These are phyloP conservation scores for Claviceps cyperi DNA, from an alignment of 2,329 filamentous ascomycete species.

Conservation along the genomic window DNA sequence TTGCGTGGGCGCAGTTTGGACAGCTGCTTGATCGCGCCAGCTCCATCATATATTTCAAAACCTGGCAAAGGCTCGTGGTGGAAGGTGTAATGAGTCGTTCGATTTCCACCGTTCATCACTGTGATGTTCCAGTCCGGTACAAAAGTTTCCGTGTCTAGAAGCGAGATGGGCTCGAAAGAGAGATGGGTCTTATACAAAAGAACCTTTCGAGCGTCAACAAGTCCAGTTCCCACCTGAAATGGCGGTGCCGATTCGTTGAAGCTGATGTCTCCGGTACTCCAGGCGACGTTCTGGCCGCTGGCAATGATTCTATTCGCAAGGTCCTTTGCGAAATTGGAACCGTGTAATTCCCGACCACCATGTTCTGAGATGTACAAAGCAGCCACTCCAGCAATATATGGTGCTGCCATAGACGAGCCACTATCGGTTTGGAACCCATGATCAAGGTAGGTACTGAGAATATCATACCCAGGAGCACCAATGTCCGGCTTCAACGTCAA, in stretches of 20 bases:
- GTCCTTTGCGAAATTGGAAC: constrained; percentile 18
- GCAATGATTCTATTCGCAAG: constrained; percentile 21
- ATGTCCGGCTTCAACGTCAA: constrained; percentile 36
- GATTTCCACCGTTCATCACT: constrained; percentile 29
- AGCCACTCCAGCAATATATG: constrained; percentile 37
- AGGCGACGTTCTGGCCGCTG: constrained; percentile 19
- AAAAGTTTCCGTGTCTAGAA: constrained; percentile 35
- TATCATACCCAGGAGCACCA: constrained; percentile 32
- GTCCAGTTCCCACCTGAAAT: constrained; percentile 31
- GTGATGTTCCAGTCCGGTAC: constrained; percentile 17
- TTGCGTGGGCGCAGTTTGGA: constrained; percentile 14
- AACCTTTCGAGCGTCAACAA: constrained; percentile 30
- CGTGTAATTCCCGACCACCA: constrained; percentile 26
- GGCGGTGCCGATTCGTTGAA: constrained; percentile 14
- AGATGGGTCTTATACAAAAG: constrained; percentile 22
- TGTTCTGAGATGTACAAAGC: constrained; percentile 29
- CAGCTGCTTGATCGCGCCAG: constrained; percentile 15
- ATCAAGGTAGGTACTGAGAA: constrained; percentile 33
- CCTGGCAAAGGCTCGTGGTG: constrained; percentile 27
- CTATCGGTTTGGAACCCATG: constrained; percentile 29
- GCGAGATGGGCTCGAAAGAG: constrained; percentile 28
- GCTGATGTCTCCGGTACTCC: constrained; percentile 10
- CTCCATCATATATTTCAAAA: constrained; percentile 17
- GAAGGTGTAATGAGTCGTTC: constrained; percentile 26
- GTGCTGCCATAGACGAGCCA: constrained; percentile 43